These are phyloP conservation scores for Yamadazyma laniorum DNA, from an alignment of 805 yeast species.

Conservation along the genomic window DNA sequence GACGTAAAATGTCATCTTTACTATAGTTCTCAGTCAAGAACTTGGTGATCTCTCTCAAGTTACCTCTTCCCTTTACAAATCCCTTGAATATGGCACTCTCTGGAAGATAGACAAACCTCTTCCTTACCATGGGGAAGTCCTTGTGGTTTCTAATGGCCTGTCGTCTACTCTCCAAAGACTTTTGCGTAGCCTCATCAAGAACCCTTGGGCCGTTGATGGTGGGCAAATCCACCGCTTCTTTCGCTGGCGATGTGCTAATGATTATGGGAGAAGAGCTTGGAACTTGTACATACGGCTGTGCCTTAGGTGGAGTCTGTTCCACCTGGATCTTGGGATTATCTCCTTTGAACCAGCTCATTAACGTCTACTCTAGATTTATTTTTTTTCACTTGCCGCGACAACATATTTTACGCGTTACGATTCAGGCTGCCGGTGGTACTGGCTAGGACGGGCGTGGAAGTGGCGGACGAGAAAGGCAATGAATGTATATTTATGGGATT, in stretches of 20 bases:
- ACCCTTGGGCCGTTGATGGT: conserved; percentile 15
- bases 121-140: conserved; percentile 37
- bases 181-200: conserved; percentile 21
- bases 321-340: conserved; percentile 16
- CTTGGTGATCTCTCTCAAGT: conserved; percentile 37
- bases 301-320: conserved; percentile 20
- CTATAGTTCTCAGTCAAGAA: conserved; percentile 38
- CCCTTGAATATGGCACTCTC: conserved; percentile 43
- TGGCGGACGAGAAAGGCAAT: no score
- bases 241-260: conserved; percentile 26
- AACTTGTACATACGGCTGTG: conserved; percentile 31
- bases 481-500: no score
- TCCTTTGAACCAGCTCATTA: conserved; percentile 16
- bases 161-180: conserved; percentile 32
- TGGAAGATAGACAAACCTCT: conserved; percentile 36
- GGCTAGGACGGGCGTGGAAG: no score
- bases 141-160: conserved; percentile 38
- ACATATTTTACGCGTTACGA: no score
- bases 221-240: conserved; percentile 8
- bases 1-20: conserved; percentile 22
- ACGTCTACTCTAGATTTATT: no score
- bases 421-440: no score
- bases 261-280: conserved; percentile 41
- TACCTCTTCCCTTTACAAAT: conserved; percentile 43
- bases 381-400: no score